Conservation (phyloP, 2,329 filamentous ascomycete species). For the Magnaporthiopsis rhizophila region DNA sequence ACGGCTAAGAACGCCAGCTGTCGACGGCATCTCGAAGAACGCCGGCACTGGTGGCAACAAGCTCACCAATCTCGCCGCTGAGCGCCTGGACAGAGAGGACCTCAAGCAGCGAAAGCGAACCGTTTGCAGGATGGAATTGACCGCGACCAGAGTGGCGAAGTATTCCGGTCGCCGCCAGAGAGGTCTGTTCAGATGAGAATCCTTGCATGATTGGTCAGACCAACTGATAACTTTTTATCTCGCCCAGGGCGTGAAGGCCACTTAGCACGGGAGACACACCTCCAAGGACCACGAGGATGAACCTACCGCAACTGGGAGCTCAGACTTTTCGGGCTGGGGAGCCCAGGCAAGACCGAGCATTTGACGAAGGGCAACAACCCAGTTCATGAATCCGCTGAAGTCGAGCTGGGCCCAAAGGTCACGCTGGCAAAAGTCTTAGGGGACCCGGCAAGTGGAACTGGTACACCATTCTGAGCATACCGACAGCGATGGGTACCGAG, state of each 20-base stretch:
- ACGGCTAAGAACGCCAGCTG: slow-evolving; percentile 69
- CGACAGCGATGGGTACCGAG: slow-evolving; percentile 51
- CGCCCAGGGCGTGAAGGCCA: not conserved
- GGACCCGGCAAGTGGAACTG: slow-evolving; percentile 85
- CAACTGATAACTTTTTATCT: slow-evolving; percentile 5
- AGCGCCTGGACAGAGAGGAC: slow-evolving; percentile 66
- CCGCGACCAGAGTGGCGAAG: slow-evolving; percentile 69
- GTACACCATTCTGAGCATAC: slow-evolving; percentile 88
- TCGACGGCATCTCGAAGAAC: slow-evolving; percentile 81
- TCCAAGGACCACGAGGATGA: slow-evolving; percentile 75
- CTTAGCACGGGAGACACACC: slow-evolving; percentile 80
- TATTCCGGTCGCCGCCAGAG: slow-evolving; percentile 74
- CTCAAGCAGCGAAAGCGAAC: slow-evolving; percentile 60
- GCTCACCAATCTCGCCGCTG: slow-evolving; percentile 37
- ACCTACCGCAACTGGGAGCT: slow-evolving; percentile 46
- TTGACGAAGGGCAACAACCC: slow-evolving; percentile 72
- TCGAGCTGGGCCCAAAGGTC: slow-evolving; percentile 73
- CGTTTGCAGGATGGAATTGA: slow-evolving; percentile 73
- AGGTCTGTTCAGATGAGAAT: slow-evolving; percentile 61
- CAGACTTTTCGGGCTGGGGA: slow-evolving; percentile 51
- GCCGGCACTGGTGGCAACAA: slow-evolving; percentile 71
- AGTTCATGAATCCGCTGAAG: slow-evolving; percentile 72
- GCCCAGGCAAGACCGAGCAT: slow-evolving; percentile 69
- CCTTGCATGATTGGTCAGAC: slow-evolving; percentile 18
- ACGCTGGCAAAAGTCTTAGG: no score